A percentile compares a stretch with the other conserved stretches of the same genome.
phyloP scores from a whole-genome alignment of 495 filamentous ascomycete species.

The Coniosporium apollinis region DNA sequence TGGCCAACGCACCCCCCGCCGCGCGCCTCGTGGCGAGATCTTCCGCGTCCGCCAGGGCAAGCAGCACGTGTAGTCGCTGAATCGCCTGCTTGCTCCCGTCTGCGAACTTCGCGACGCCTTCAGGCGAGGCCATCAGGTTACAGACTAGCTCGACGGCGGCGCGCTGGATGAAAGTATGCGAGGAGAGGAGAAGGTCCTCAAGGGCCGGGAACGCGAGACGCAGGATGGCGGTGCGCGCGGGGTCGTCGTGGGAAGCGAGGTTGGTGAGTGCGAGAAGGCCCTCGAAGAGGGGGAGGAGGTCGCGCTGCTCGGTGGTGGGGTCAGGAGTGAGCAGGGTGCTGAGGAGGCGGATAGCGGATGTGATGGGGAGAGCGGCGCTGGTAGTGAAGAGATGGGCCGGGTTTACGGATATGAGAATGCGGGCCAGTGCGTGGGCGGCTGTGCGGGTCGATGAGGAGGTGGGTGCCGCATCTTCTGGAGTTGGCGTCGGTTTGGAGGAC shows the following conservation, averaged over 20 bases:
- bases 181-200: constrained; percentile 68
- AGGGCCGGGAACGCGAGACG: constrained; percentile 52
- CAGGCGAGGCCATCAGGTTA: constrained; percentile 69
- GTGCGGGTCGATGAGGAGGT: constrained; percentile 29
- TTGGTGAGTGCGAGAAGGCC: constrained; percentile 84
- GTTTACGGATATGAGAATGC: constrained; percentile 79
- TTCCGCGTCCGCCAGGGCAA: constrained; percentile 75
- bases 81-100: constrained; percentile 48
- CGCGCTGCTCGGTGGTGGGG: constrained; percentile 40
- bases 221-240: constrained; percentile 53
- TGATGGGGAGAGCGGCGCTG: constrained; percentile 52
- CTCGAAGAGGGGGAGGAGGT: constrained; percentile 84
- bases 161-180: constrained; percentile 58
- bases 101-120: constrained; percentile 57
- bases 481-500: constrained; percentile 18
- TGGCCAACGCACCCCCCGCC: constrained; percentile 76
- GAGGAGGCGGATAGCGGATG: constrained; percentile 64
- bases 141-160: constrained; percentile 81
- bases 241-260: constrained; percentile 59
- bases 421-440: constrained; percentile 75
- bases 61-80: constrained; percentile 61
- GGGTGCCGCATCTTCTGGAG: constrained; percentile 27
- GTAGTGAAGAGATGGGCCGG: constrained; percentile 71
- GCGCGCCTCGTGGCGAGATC: constrained; percentile 64
- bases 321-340: constrained; percentile 47